Base-by-base conservation (phyloP, 2,329 filamentous ascomycete species). In the Leptographium procerum region DNA sequence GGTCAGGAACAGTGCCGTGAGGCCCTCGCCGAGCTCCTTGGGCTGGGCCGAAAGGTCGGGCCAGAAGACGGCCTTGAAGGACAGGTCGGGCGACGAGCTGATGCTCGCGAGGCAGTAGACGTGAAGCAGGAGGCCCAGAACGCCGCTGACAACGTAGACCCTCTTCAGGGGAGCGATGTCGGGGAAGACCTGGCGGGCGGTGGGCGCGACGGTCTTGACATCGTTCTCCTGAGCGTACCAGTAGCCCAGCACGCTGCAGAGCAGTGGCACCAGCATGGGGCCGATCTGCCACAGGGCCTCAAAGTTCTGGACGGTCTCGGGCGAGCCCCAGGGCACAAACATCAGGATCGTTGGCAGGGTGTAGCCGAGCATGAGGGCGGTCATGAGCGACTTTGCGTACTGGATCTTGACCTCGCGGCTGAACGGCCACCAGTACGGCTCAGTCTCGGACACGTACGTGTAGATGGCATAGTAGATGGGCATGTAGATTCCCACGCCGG, bases 221-320 rank as follows among this genome's bases (percentile, higher is more conserved):
- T 33, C 48, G 56, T 43, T 22, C 28, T 24, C 9, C 26, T 50
- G 19, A 34, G 36, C 6, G 34, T 55, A 57, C 1, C 0, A 13
- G 52, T 53, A 60, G 45, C 60, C 58, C 2, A 61, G 52, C 4
- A 57, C 19, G n/a, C 48, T 45, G 45, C 14, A 31, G 1, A 61
- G 47, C 11, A 57, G 28, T 1, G 57, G 53, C 1, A 63, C 60
- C 9, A 62, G 53, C 51, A 64, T 34, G 16, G 63, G 61, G 7
- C 56, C 51, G 22, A 55, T 22, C 56, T 64, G 61, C 62, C 62
- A 65, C 24, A 65, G 40, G 2, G 59, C 57, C 28, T 57, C 60
- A 19, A 53, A 28, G 48, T 59, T 54, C 33, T 63, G 62, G 40
- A 59, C 55, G 4, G 45, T n/a, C 22, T 51, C n/a, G 34, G 57